Evolutionary conservation across 768 basidiomycete genomes (phyloP), one percentile per base, ranked within the genome.

Genomic region (Galerina marginata): DNA sequence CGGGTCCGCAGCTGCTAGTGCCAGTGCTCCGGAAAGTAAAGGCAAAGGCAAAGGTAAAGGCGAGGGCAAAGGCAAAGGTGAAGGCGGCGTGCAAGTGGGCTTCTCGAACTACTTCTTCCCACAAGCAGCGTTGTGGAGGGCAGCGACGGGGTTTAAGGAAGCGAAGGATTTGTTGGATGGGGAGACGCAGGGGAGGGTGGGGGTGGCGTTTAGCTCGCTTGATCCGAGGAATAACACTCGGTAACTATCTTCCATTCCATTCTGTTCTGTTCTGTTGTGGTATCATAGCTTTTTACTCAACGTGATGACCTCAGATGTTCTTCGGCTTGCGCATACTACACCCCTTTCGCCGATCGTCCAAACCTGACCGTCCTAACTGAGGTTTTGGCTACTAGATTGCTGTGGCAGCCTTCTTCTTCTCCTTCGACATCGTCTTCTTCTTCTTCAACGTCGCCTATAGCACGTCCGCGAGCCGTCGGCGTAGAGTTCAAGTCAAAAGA

Each of bases 351-450:
- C 2, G 50, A 59, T 9, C 51, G 69, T 9, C 62, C 79, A n/a
- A 89, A 89, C 66, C 77, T 88, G 42, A 75, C 76, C 46, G 81
- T 89, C 45, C 74, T 89, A 37, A 79, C 83, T 7, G 83, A 83
- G 61, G 78, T 81, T 11, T 84, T 82, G n/a, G 87, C 83, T 33
- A 83, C 85, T 0, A 75, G 79, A 44, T 72, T 89, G 42, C 61
- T 85, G 25, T 85, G 75, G 75, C 63, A 83, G 33, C 58, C 54
- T 9, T 14, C 58, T 6, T 12, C 54, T 14, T 29, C 51, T 29
- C 6, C 29, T 29, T 6, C 29, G 3, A 6, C 29, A 3, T 29
- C 29, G 3, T 6, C 29, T 29, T 29, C 29, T 6, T 29, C 29
- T 29, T 6, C 29, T 29, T 29, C 29, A n/a, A n/a, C n/a, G n/a